phyloP scores from a whole-genome alignment of 1,139 yeast species.

The Candida sp. region DNA sequence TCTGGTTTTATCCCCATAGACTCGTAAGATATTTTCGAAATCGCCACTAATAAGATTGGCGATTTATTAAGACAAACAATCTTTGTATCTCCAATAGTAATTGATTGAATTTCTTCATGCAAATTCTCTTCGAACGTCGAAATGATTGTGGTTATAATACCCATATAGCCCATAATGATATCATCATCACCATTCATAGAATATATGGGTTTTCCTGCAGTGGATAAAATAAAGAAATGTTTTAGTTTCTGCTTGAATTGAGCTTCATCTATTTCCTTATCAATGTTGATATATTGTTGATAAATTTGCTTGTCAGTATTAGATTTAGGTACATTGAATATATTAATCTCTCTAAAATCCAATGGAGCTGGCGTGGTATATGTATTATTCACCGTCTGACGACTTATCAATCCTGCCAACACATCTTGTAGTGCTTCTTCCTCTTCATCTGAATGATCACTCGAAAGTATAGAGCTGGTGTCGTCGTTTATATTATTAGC shows the following conservation, averaged over 20 bases:
- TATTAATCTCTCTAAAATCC: slow-evolving; percentile 8
- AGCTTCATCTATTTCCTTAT: slow-evolving; percentile 19
- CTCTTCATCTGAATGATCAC: slow-evolving; percentile 12
- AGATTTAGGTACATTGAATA: slow-evolving; percentile 8
- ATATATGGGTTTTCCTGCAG: slow-evolving; percentile 93
- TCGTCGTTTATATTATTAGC: neutral
- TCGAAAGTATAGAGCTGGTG: slow-evolving; percentile 1
- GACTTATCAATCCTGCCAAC: slow-evolving; percentile 21
- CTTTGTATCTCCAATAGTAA: slow-evolving; percentile 34
- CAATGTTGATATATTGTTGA: slow-evolving; percentile 14
- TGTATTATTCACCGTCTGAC: slow-evolving; percentile 7
- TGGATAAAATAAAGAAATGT: slow-evolving; percentile 79
- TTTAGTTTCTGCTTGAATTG: slow-evolving; percentile 47
- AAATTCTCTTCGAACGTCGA: slow-evolving; percentile 52
- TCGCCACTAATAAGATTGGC: slow-evolving; percentile 75
- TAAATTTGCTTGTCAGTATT: slow-evolving; percentile 12
- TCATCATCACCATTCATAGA: slow-evolving; percentile 77
- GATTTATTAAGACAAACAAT: slow-evolving; percentile 61
- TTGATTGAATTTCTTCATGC: slow-evolving; percentile 26
- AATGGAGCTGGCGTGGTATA: neutral
- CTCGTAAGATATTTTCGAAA: slow-evolving; percentile 49
- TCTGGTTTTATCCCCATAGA: slow-evolving; percentile 20
- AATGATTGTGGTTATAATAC: slow-evolving; percentile 64
- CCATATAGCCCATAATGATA: slow-evolving; percentile 69
- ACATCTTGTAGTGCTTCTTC: slow-evolving; percentile 27